Percentiles rank a stretch among this genome's conserved stretches.
These are phyloP conservation scores for Colletotrichum sp. DNA, from an alignment of 2,329 filamentous ascomycete genomes.

Conservation along the genomic window DNA sequence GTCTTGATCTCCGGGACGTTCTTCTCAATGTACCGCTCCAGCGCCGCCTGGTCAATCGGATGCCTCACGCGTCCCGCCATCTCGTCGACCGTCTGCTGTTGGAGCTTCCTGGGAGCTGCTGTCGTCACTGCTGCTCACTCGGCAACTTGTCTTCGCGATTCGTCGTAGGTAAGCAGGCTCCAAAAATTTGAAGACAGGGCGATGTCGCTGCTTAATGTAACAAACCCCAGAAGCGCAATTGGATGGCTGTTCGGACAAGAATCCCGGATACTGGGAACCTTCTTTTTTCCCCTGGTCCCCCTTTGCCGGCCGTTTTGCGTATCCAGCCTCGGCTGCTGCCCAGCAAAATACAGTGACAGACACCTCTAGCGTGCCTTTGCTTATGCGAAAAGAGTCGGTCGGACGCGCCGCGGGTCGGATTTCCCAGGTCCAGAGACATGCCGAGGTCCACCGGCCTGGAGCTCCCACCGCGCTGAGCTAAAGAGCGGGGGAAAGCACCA, in stretches of 20 bases:
- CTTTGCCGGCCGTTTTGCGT: background rate
- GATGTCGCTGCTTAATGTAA: background rate
- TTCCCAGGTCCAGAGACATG: constrained; percentile 4
- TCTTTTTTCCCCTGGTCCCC: background rate
- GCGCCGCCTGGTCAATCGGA: constrained; percentile 80
- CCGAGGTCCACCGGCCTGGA: constrained; percentile 20
- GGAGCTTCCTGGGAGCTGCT: background rate
- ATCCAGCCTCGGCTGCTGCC: background rate
- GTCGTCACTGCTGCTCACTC: background rate
- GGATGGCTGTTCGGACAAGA: background rate
- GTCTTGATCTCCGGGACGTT: constrained; percentile 84
- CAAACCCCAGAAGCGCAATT: background rate
- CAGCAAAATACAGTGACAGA: background rate
- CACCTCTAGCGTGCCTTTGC: background rate
- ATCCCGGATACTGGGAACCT: background rate
- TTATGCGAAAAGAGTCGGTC: background rate
- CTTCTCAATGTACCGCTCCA: constrained; percentile 78
- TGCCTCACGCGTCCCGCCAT: constrained; percentile 92
- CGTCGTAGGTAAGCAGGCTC: background rate
- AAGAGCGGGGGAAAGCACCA: background rate
- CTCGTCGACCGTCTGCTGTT: constrained; percentile 7
- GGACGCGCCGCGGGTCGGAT: background rate
- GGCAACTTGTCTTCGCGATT: background rate
- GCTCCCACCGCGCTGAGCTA: background rate
- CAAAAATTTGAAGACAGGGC: background rate